phyloP scores from a whole-genome alignment of 108 stramenopile species.

The Fistulifera pelliculosa region DNA sequence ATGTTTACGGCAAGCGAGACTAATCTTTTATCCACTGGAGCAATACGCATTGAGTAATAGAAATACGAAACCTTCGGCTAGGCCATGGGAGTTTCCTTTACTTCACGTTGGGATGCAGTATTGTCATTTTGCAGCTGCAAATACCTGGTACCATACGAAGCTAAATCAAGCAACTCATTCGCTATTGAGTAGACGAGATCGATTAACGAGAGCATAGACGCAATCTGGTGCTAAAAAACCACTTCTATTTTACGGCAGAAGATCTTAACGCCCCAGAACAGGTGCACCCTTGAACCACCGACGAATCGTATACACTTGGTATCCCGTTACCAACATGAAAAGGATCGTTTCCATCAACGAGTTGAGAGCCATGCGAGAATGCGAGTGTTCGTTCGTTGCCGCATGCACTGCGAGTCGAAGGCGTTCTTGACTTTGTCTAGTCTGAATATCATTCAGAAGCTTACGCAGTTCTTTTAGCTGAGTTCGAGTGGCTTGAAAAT shows the following conservation, averaged over 20 bases:
- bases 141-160: too few species aligned
- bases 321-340: constrained; percentile 71
- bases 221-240: too few species aligned
- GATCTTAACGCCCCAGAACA: constrained; percentile 40
- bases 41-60: too few species aligned
- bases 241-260: not conserved
- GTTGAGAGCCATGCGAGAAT: constrained; percentile 73
- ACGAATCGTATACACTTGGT: constrained; percentile 76
- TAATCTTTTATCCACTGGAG: too few species aligned
- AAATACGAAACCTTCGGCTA: too few species aligned
- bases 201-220: too few species aligned
- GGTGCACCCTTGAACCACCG: constrained; percentile 78
- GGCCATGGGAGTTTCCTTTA: too few species aligned
- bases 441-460: constrained; percentile 60
- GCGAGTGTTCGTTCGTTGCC: constrained; percentile 68
- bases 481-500: constrained; percentile 47
- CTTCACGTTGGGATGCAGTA: too few species aligned
- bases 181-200: too few species aligned
- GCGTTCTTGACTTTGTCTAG: constrained; percentile 66
- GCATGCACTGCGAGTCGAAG: constrained; percentile 58
- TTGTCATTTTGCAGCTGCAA: too few species aligned
- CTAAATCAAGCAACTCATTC: too few species aligned
- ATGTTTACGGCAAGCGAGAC: too few species aligned
- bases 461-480: constrained; percentile 50
- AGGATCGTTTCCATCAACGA: constrained; percentile 65